A percentile compares a stretch with the other conserved stretches of the same genome.
Evolutionary conservation across 805 yeast species (phyloP).

Genomic region (Teunomyces cretensis): DNA sequence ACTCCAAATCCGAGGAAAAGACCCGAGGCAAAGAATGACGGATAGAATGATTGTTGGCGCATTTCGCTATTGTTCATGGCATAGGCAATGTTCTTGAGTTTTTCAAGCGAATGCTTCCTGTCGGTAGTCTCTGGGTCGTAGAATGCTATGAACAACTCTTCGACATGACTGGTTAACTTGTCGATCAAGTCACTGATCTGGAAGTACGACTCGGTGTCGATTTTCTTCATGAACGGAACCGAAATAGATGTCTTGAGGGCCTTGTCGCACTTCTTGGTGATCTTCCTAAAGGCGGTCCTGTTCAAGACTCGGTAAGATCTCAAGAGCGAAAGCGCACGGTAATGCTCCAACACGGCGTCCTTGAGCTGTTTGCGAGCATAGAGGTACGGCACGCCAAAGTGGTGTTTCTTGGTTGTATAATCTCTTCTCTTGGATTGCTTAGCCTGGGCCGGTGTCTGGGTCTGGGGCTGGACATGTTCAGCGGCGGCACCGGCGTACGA

Average conservation of each 20-base stretch:
- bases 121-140: slow-evolving; percentile 54
- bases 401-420: slow-evolving; percentile 38
- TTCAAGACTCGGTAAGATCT: slow-evolving; percentile 74
- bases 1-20: slow-evolving; percentile 65
- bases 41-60: slow-evolving; percentile 33
- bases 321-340: slow-evolving; percentile 68
- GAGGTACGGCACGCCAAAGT: slow-evolving; percentile 53
- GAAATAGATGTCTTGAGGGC: slow-evolving; percentile 48
- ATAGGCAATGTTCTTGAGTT: slow-evolving; percentile 48
- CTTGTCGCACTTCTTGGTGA: slow-evolving; percentile 89
- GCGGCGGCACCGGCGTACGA: too few relatives aligned
- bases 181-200: slow-evolving; percentile 67
- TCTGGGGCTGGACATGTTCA: slow-evolving; percentile 1
- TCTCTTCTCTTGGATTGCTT: slow-evolving; percentile 43
- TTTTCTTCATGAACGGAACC: slow-evolving; percentile 52
- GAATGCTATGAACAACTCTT: slow-evolving; percentile 61
- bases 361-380: slow-evolving; percentile 68
- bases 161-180: slow-evolving; percentile 58
- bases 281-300: slow-evolving; percentile 84
- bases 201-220: slow-evolving; percentile 54
- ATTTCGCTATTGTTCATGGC: slow-evolving; percentile 32
- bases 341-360: slow-evolving; percentile 67
- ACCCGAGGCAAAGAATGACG: slow-evolving; percentile 61
- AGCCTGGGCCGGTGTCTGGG: slow-evolving; percentile 19
- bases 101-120: slow-evolving; percentile 69